Evolutionary conservation across 1,284 basidiomycete genomes (phyloP).

Genomic region (Sphagnurus paluster): DNA sequence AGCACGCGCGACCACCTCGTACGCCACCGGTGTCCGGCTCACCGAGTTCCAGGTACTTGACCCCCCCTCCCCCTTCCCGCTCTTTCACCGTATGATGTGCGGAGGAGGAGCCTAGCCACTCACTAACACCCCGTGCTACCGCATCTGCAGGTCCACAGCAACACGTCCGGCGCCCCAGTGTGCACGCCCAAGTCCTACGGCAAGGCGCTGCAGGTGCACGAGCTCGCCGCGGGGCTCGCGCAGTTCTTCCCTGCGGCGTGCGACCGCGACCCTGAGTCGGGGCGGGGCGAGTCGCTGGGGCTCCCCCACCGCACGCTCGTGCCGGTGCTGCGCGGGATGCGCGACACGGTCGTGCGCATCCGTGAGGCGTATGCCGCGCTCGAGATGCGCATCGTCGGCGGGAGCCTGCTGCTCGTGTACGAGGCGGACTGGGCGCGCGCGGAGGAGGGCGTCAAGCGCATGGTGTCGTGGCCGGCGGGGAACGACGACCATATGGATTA

Average conservation of each 20-base stretch:
- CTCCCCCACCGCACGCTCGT: slow-evolving; percentile 59
- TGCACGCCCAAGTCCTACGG: slow-evolving; percentile 81
- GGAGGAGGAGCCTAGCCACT: too few relatives aligned
- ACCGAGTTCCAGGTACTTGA: slow-evolving; percentile 92
- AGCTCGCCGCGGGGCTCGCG: too few relatives aligned
- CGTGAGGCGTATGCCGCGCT: slow-evolving; percentile 50
- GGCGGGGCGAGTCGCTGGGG: slow-evolving; percentile 28
- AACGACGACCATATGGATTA: slow-evolving; percentile 38
- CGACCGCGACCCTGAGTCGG: slow-evolving; percentile 76
- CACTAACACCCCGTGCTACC: not conserved
- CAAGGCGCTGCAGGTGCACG: slow-evolving; percentile 72
- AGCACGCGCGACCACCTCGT: slow-evolving; percentile 72
- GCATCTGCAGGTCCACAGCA: slow-evolving; percentile 62
- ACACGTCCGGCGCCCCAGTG: slow-evolving; percentile 53
- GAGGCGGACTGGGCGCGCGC: slow-evolving; percentile 64
- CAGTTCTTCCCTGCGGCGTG: slow-evolving; percentile 75
- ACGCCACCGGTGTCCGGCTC: slow-evolving; percentile 75
- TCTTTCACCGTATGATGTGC: slow-evolving; percentile 2
- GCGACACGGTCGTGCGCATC: slow-evolving; percentile 59
- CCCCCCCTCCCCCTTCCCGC: slow-evolving; percentile 19
- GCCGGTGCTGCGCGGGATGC: slow-evolving; percentile 60
- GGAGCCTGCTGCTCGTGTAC: slow-evolving; percentile 82
- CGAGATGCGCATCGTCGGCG: slow-evolving; percentile 82
- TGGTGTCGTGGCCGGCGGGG: slow-evolving; percentile 23
- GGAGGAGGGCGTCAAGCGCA: slow-evolving; percentile 37